Percentiles rank a stretch among this genome's conserved stretches.
phyloP scores from a whole-genome alignment of 345 rosid genomes.

The Salix udensis region DNA sequence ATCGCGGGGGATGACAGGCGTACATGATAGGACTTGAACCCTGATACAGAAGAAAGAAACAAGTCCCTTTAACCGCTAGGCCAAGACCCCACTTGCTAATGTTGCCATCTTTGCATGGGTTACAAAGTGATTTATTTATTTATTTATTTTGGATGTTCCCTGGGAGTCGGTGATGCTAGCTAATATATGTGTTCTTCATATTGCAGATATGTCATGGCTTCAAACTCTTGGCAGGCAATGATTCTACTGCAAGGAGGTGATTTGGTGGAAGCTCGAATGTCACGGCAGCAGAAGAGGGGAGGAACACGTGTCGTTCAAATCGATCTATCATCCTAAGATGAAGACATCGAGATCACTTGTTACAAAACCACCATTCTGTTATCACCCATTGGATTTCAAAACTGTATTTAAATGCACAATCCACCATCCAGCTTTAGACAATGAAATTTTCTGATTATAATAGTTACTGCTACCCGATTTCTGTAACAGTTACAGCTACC shows the following conservation, averaged over 20 bases:
- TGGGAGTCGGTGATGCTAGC: not conserved
- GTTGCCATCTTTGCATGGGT: not conserved
- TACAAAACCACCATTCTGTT: conserved; percentile 48
- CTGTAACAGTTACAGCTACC: not conserved
- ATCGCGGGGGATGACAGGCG: no score
- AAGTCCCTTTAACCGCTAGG: no score
- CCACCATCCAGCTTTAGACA: conserved; percentile 49
- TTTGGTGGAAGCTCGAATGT: conserved; percentile 38
- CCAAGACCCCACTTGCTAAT: no score
- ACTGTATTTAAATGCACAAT: conserved; percentile 68
- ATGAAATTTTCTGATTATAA: not conserved
- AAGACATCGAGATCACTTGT: conserved; percentile 65
- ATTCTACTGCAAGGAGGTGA: conserved; percentile 42
- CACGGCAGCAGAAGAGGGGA: conserved; percentile 45
- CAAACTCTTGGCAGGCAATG: conserved; percentile 67
- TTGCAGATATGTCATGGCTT: conserved; percentile 58
- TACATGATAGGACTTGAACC: no score
- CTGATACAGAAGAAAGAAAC: no score
- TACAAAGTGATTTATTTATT: not conserved
- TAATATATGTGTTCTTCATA: not conserved
- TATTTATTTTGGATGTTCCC: not conserved
- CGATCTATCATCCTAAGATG: conserved; percentile 54
- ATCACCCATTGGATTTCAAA: conserved; percentile 50
- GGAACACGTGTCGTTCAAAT: conserved; percentile 55
- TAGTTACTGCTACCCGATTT: not conserved